Base-by-base conservation (phyloP, 163 green algal species). In the Chlamydomonas reinhardtii region DNA sequence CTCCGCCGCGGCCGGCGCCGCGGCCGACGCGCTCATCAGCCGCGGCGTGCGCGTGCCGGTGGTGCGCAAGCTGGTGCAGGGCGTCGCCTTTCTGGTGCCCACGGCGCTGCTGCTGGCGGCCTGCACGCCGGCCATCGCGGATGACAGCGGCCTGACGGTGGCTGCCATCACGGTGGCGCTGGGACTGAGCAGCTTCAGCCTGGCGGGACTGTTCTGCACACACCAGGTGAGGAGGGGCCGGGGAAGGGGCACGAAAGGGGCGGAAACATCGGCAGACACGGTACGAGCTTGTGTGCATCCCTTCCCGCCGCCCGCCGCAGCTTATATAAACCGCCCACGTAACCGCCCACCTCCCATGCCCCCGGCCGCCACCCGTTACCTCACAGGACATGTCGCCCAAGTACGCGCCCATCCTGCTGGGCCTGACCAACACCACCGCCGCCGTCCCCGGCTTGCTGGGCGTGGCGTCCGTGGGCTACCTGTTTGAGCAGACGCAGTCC, bases 191-290 rank as follows among this genome's bases (percentile, higher is more conserved):
- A 93, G 88, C 79, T 98, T 98, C 87, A 96, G 89, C 48, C 90
- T 98, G 74, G 95, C 94, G n/a, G 96, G 96, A 0, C 92, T 98
- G 65, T 98, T 98, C 91, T 98, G 94, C 91, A 98, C 97, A 79
- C 96, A 98, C 87, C 93, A 96, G 74, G 83, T 61, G 59, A 9
- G 83, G 22, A 15, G 69, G 34, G 35, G 32, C 24, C 2, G 27
- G 72, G 19, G 34, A 0, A 65, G 69, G 69, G 68, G 68, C 32
- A 22, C 43, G 43, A 54, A 54, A 54, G 8, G 39, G 39, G 56
- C 15, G 56, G 17, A 64, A 15, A 24, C 17, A 64, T 22, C 9
- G 4, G 56, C 9, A 3, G 56, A 64, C 9, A 12, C 9, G 20
- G 56, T 3, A 27, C 4, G 56, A 64, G 56, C 17, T 5, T n/a